phyloP scores from a whole-genome alignment of 2,329 filamentous ascomycete species.

The Claviceps spartinae region DNA sequence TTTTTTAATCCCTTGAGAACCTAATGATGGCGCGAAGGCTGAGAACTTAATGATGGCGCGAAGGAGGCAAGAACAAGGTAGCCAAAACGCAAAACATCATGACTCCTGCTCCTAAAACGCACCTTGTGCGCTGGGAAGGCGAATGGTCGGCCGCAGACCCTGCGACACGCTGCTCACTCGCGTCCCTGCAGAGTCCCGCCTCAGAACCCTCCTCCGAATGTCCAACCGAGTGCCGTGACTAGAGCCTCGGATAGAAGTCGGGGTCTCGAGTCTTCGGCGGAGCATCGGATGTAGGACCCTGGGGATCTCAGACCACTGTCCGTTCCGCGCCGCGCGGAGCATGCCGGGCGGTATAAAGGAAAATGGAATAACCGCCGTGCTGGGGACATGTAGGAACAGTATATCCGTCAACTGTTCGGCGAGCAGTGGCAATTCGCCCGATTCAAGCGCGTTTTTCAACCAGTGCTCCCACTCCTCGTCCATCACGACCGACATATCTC shows the following conservation, averaged over 20 bases:
- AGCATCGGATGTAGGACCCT: constrained; percentile 40
- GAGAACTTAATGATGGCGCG: background rate
- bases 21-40: background rate
- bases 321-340: constrained; percentile 39
- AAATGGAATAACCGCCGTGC: constrained; percentile 15
- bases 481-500: constrained; percentile 42
- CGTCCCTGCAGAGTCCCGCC: background rate
- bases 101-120: constrained; percentile 2
- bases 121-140: constrained; percentile 5
- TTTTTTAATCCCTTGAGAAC: background rate
- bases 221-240: background rate
- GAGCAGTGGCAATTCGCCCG: constrained; percentile 33
- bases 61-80: too few species aligned
- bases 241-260: constrained; percentile 12
- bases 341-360: constrained; percentile 36
- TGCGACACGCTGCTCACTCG: constrained; percentile 1
- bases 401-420: constrained; percentile 28
- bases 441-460: constrained; percentile 56
- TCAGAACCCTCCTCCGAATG: too few species aligned
- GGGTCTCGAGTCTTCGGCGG: constrained; percentile 30
- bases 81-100: too few species aligned
- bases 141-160: constrained; percentile 3
- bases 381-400: constrained; percentile 18
- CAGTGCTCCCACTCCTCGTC: constrained; percentile 66
- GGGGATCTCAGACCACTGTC: constrained; percentile 45